Evolutionary conservation across 441 rosid genomes (phyloP), one percentile per base, ranked within the genome.

Genomic region (Isatis lusitanica): DNA sequence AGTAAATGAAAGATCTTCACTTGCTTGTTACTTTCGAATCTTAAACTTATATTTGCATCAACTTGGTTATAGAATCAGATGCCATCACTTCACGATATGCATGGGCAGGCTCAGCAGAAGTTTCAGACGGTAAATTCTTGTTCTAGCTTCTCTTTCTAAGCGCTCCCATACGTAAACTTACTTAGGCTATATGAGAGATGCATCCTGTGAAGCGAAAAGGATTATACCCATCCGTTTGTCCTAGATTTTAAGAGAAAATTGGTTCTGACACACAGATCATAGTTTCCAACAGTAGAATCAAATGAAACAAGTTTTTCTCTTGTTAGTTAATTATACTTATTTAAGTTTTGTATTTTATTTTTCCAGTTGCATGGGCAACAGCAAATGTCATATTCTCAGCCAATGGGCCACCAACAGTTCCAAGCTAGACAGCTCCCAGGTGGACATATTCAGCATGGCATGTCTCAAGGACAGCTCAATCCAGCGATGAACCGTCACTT

Each of bases 381-480:
- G 79, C 99, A 93, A 85, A 90, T 91, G 96, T 90, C 89, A 69
- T 91, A 86, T 84, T 85, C 99, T 75, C 97, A 90, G 85, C 68
- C 97, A 68, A 69, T 91, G 86, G 95, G 84, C 4, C 96, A 88
- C 78, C 98, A 92, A 76, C 99, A 95, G 76, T 91, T 87, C 76
- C 98, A 90, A 82, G 83, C 88, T 65, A 88, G 98, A 81, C 98
- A 91, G 82, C 85, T 95, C 71, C 30, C 96, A 40, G 75, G 93
- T 36, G 97, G 94, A 66, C 88, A 86, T 80, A 78, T 86, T 77
- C 98, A 88, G 83, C 96, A 88, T 78, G 87, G 87, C 51, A 85
- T 96, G 84, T 90, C 90, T 70, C 99, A 95, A 87, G 86, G 88
- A 68, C 96, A 88, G 78, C 93, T 96, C 38, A 87, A 82, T 74